Base-by-base conservation (phyloP, 2,329 filamentous ascomycete species). In the Aspergillus felis region DNA sequence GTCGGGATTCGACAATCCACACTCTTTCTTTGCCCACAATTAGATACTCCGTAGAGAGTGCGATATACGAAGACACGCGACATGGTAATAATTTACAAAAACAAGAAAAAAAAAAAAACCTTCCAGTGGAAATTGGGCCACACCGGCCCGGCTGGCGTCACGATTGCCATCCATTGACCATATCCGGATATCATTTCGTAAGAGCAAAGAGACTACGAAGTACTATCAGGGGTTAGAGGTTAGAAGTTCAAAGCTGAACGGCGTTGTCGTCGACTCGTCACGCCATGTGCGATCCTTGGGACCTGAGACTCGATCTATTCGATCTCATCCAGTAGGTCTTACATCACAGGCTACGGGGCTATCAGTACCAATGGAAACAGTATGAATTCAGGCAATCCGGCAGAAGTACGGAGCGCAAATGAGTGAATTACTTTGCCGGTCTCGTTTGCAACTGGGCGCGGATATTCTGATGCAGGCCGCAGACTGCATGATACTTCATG, bases 371-470 rank as follows among this genome's bases (percentile, higher is more conserved):
- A 48, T 24, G 54, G 24, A 28, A 28, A 48, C 29, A 57, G 41
- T 52, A 55, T 51, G 41, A 41, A 55, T 59, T 65, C 50, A 53
- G 58, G 38, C 60, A 62, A 59, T 60, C 54, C 58, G 47, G 53
- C 54, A 53, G 56, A 63, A 57, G 54, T 53, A 60, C 51, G 51
- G 49, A 50, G 58, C 38, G 50, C 54, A 58, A 38, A 38, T 38
- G 14, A 38, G 32, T 50, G 35, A 52, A 50, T 28, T 41, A 51
- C 24, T 10, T n/a, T n/a, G 10, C 22, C 59, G 54, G 60, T 56
- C 46, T 32, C 28, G 35, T 59, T 57, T 53, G 54, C 48, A 63
- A 65, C 4, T 2, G 32, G 29, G 32, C 17, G 32, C 32, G 32
- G 32, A 7, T 38, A 17, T 38, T 38, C 32, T 38, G 14, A 38